Conservation (phyloP, 2,329 filamentous ascomycete genomes). For the Aspergillus ochraceoroseus region DNA sequence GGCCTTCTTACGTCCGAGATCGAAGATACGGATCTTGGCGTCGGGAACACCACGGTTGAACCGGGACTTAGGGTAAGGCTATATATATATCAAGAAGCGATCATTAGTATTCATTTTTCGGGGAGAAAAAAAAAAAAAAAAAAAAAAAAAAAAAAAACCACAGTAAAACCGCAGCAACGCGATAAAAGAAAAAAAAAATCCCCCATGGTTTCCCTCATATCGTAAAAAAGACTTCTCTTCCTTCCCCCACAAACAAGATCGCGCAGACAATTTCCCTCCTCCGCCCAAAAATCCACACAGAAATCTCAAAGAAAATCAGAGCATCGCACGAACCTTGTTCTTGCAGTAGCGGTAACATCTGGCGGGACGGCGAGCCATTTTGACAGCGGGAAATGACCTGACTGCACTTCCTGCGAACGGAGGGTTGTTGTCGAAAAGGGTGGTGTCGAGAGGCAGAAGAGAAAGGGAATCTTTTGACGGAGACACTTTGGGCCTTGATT, state of each 20-base stretch:
- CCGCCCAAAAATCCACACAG: slow-evolving; percentile 14
- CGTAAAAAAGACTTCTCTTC: slow-evolving; percentile 6
- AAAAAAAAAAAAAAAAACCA: slow-evolving; percentile 7
- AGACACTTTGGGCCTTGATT: slow-evolving; percentile 38
- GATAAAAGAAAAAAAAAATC: no score
- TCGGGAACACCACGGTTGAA: slow-evolving; percentile 98
- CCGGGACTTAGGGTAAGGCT: slow-evolving; percentile 98
- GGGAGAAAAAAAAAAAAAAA: background rate
- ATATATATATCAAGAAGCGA: slow-evolving; percentile 10
- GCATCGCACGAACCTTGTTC: slow-evolving; percentile 78
- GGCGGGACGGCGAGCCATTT: slow-evolving; percentile 98
- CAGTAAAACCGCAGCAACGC: slow-evolving; percentile 2
- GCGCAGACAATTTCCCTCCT: no score
- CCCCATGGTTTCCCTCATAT: slow-evolving; percentile 2
- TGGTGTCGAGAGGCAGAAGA: no score
- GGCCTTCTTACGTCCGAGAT: slow-evolving; percentile 96
- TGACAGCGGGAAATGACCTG: slow-evolving; percentile 57
- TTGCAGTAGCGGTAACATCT: slow-evolving; percentile 99
- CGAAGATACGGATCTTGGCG: slow-evolving; percentile 90
- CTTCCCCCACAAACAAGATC: slow-evolving; percentile 31
- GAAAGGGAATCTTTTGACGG: slow-evolving; percentile 26
- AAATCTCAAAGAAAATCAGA: slow-evolving; percentile 29
- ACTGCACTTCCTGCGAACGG: slow-evolving; percentile 47
- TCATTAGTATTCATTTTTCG: slow-evolving; percentile 21
- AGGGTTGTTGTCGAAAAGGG: slow-evolving; percentile 33